Base-by-base conservation (phyloP, 768 basidiomycete species). In the Pulveroboletus frians region DNA sequence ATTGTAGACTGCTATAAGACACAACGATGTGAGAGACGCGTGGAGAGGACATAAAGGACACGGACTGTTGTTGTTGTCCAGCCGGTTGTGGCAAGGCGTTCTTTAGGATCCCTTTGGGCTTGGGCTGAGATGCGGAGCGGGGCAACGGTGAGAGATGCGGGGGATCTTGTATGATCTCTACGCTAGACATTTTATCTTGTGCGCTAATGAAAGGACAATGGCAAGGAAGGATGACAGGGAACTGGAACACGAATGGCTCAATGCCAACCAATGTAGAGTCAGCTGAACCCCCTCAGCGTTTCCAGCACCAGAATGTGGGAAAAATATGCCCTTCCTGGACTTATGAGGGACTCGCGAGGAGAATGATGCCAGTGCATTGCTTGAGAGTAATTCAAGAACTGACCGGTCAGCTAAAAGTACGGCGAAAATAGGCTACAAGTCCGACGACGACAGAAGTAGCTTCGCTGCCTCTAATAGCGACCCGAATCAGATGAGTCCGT, bases 61-160 rank as follows among this genome's bases (percentile, higher is more conserved):
- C 81, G 62, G 55, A 85, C 84, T 86, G 81, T 51, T 70, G 69
- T 46, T 73, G 72, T 51, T 63, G 66, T 37, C 64, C 71, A 11
- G 64, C 55, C 15, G 68, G 67, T 39, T 75, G 72, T 15, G 62
- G 62, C 37, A 72, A 77, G 3, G 83, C 80, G 67, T 91, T 92
- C 85, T 92, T 92, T 61, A 92, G 70, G 59, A 92, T 92, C 30
- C 90, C 90, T 69, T 90, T 92, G 36, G 87, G 90, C 69, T 86
- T 88, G 0, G 81, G 78, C 18, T 80, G 73, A 5, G 84, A 84
- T 27, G 73, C 76, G 15, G 84, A 85, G 49, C 85, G 81, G 49
- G 75, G 78, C 27, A 79, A 61, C 18, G 77, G 79, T 1, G 76
- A 75, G 29, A 73, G 70, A 46, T 71, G 69, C 9, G 70, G 65